phyloP scores from a whole-genome alignment of 345 rosid genomes.

The Rhodamnia argentea region DNA sequence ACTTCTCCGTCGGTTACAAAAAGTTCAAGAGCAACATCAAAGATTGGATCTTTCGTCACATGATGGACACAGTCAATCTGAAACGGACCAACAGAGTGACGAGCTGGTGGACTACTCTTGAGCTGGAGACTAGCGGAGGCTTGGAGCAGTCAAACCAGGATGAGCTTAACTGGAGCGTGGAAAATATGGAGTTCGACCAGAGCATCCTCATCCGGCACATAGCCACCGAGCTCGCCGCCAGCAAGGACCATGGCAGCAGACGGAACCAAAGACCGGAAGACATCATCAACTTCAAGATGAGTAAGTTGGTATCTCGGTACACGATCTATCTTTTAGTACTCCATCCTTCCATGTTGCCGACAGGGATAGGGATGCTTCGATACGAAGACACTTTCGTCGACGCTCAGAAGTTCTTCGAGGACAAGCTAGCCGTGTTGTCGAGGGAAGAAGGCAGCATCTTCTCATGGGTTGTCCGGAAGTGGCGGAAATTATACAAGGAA shows the following conservation, averaged over 20 bases:
- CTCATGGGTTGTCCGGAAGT: neutral
- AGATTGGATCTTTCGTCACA: neutral
- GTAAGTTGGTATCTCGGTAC: neutral
- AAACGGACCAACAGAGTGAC: accelerated
- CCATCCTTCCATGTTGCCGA: neutral
- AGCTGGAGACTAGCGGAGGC: accelerated
- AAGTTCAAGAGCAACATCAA: neutral
- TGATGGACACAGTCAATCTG: accelerated
- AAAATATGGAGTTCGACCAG: accelerated
- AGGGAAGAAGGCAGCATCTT: neutral
- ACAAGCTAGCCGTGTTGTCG: neutral
- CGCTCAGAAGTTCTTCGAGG: neutral
- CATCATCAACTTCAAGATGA: neutral
- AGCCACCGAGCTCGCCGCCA: neutral
- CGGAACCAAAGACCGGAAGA: neutral
- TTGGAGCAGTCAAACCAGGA: accelerated
- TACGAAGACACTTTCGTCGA: neutral
- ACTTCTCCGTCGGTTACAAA: neutral
- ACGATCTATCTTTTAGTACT: neutral
- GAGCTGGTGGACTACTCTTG: no score
- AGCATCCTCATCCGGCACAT: neutral
- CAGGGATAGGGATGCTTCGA: neutral
- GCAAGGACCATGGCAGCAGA: neutral
- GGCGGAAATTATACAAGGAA: neutral
- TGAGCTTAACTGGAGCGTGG: accelerated